A percentile compares a stretch with the other conserved stretches of the same genome.
phyloP scores from a whole-genome alignment of 768 basidiomycete species.

The Trametes cingulata region DNA sequence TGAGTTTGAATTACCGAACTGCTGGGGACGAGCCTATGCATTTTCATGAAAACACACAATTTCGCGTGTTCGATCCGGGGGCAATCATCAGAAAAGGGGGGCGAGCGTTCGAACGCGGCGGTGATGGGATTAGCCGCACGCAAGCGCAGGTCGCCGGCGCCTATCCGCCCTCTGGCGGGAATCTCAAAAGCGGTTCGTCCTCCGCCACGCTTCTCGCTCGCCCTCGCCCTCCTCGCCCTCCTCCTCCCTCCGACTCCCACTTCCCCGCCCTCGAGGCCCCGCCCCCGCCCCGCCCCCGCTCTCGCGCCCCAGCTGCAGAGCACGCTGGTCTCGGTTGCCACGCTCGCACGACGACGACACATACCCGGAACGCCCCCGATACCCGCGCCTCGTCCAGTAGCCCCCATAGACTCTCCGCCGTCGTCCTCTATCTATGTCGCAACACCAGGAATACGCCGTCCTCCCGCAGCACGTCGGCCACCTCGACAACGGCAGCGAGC shows the following conservation, averaged over 20 bases:
- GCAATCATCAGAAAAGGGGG: conserved; percentile 10
- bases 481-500: conserved; percentile 22
- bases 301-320: conserved; percentile 28
- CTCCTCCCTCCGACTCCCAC: conserved; percentile 5
- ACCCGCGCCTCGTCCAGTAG: conserved; percentile 19
- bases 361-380: conserved; percentile 21
- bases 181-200: conserved; percentile 21
- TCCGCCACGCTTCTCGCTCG: conserved; percentile 4
- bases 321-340: conserved; percentile 30
- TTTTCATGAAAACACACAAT: background rate
- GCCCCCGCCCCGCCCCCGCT: conserved; percentile 2
- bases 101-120: background rate
- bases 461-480: conserved; percentile 25
- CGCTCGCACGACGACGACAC: background rate
- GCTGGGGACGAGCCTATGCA: no score
- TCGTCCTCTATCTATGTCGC: conserved; percentile 27
- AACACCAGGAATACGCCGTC: conserved; percentile 23
- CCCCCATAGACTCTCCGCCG: conserved; percentile 10
- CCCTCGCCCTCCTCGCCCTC: conserved; percentile 1
- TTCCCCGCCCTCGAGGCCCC: background rate
- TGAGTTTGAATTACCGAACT: no score
- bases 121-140: conserved; percentile 19
- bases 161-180: background rate
- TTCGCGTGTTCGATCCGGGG: background rate
- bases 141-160: conserved; percentile 2